Evolutionary conservation across 202 grass and related monocot genomes (phyloP).

Genomic region (Musa balbisiana): DNA sequence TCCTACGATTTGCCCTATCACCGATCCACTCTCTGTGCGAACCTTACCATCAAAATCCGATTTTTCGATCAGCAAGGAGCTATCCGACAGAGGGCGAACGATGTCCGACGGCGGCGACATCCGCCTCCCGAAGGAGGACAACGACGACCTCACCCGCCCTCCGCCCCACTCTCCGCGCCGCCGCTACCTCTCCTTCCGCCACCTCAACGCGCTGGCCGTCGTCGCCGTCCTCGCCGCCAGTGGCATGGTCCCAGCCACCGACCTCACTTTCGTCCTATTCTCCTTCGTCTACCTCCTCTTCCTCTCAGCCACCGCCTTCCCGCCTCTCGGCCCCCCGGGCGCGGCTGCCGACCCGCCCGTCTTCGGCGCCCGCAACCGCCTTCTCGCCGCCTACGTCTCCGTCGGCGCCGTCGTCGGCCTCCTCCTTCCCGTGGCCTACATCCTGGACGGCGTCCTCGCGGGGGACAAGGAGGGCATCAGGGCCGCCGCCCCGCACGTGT

Average conservation of each 20-base stretch:
- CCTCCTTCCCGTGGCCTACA: slow-evolving; percentile 57
- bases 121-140: slow-evolving; percentile 9
- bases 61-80: not conserved
- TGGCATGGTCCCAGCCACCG: slow-evolving; percentile 44
- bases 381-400: slow-evolving; percentile 36
- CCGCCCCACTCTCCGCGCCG: slow-evolving; percentile 21
- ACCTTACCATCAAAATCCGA: not conserved
- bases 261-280: slow-evolving; percentile 55
- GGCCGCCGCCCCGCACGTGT: slow-evolving; percentile 49
- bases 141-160: slow-evolving; percentile 25
- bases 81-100: not conserved
- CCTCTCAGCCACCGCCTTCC: slow-evolving; percentile 58
- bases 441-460: slow-evolving; percentile 50
- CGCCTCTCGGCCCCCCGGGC: slow-evolving; percentile 30
- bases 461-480: slow-evolving; percentile 34
- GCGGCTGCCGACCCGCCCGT: slow-evolving; percentile 31
- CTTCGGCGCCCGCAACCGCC: slow-evolving; percentile 24
- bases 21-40: not conserved
- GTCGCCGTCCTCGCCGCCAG: slow-evolving; percentile 45
- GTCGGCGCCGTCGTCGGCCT: slow-evolving; percentile 42
- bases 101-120: slow-evolving; percentile 45
- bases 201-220: slow-evolving; percentile 60
- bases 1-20: too few relatives aligned
- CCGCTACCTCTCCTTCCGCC: slow-evolving; percentile 59
- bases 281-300: slow-evolving; percentile 51